Conservation (phyloP, 176 grass and related monocot genomes). For the Saccharum spontaneum region DNA sequence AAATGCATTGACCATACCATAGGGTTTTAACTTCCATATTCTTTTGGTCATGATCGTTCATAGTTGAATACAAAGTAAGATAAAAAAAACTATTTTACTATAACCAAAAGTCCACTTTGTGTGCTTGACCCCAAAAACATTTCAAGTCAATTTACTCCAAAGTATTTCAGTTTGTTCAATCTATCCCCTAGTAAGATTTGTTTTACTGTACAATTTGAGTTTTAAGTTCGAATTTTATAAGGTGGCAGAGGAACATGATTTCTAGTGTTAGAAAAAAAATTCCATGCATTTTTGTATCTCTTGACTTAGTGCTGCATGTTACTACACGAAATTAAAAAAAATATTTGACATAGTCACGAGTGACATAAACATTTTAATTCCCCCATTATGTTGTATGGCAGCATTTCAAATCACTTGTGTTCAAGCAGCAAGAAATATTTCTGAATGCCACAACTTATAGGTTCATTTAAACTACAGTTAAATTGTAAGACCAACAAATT, state of each 20-base stretch:
- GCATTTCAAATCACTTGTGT: neutral
- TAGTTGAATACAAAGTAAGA: neutral
- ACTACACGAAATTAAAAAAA: neutral
- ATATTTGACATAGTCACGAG: neutral
- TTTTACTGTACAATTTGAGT: neutral
- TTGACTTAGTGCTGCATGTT: neutral
- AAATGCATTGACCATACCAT: neutral
- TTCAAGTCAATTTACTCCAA: neutral
- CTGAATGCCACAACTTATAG: neutral
- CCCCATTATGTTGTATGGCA: neutral
- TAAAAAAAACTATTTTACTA: neutral
- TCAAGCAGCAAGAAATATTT: neutral
- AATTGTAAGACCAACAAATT: conserved; percentile 30
- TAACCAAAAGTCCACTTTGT: neutral
- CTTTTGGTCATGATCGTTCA: neutral
- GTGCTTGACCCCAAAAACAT: neutral
- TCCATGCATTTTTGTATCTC: neutral
- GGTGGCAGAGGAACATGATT: neutral
- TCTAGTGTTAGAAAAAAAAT: neutral
- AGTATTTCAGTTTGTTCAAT: neutral
- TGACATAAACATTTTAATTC: neutral
- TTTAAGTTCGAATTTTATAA: neutral
- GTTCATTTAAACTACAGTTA: conserved; percentile 37
- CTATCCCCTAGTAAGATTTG: neutral
- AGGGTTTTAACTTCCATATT: neutral